Conservation (phyloP, 768 basidiomycete species). For the Phaeolepiota aurea region DNA sequence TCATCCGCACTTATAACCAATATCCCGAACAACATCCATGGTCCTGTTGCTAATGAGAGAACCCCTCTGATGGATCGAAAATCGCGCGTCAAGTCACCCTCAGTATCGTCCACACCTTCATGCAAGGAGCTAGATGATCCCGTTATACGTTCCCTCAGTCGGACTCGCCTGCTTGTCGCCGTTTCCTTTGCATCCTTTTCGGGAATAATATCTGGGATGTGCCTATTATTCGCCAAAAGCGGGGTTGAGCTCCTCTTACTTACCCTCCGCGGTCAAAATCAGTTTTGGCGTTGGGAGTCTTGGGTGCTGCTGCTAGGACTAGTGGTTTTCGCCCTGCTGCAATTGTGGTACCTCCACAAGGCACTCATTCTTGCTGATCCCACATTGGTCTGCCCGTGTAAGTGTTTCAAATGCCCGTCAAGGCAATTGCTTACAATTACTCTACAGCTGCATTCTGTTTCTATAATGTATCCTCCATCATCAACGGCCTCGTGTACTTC, state of each 20-base stretch:
- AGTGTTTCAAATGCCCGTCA: conserved; percentile 20
- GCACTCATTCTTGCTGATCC: conserved; percentile 76
- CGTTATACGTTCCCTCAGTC: conserved; percentile 21
- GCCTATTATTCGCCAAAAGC: conserved; percentile 88
- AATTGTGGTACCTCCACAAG: conserved; percentile 81
- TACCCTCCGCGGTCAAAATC: conserved; percentile 67
- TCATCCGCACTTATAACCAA: conserved; percentile 30
- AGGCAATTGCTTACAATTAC: conserved; percentile 6
- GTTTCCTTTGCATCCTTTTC: conserved; percentile 83
- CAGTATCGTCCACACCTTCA: conserved; percentile 13
- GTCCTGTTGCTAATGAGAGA: conserved; percentile 34
- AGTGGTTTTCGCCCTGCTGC: conserved; percentile 66
- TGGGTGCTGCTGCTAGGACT: conserved; percentile 76
- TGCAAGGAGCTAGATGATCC: conserved; percentile 7
- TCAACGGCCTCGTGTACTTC: conserved; percentile 87
- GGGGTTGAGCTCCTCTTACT: conserved; percentile 83
- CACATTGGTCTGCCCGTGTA: conserved; percentile 78
- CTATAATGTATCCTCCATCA: conserved; percentile 88
- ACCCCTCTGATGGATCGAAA: conserved; percentile 49
- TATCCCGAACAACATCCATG: conserved; percentile 20
- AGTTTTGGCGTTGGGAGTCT: conserved; percentile 77
- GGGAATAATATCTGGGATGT: conserved; percentile 88
- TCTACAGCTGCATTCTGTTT: conserved; percentile 81
- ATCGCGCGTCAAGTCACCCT: conserved; percentile 19
- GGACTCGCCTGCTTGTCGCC: conserved; percentile 58